phyloP scores from a whole-genome alignment of 2,329 filamentous ascomycete genomes.

The Trichocomaceae sp. region DNA sequence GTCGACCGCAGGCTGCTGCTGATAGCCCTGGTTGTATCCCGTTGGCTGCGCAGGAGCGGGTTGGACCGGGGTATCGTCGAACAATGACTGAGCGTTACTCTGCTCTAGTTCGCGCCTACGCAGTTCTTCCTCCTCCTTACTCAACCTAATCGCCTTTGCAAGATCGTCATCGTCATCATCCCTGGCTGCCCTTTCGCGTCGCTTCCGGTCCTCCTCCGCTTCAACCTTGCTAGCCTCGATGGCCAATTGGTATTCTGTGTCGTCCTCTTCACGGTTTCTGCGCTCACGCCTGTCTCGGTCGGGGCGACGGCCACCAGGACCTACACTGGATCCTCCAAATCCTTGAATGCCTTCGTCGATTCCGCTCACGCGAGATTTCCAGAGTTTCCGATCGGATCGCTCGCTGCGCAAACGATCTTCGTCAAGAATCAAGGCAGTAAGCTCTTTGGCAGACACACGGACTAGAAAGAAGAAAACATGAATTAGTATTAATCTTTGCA shows the following conservation, averaged over 20 bases:
- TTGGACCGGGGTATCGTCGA: slow-evolving; percentile 67
- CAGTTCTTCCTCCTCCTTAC: slow-evolving; percentile 81
- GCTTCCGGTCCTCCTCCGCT: slow-evolving; percentile 81
- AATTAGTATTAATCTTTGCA: background rate
- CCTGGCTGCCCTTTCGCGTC: slow-evolving; percentile 52
- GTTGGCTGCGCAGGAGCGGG: slow-evolving; percentile 68
- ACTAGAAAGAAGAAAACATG: slow-evolving; percentile 49
- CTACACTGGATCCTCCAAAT: slow-evolving; percentile 30
- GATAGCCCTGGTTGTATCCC: slow-evolving; percentile 93
- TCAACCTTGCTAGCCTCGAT: slow-evolving; percentile 93
- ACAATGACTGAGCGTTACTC: slow-evolving; percentile 76
- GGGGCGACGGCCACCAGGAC: slow-evolving; percentile 31
- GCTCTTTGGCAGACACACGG: slow-evolving; percentile 89
- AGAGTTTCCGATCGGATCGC: slow-evolving; percentile 82
- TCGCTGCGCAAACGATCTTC: slow-evolving; percentile 88
- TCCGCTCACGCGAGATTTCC: slow-evolving; percentile 93
- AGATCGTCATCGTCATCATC: slow-evolving; percentile 75
- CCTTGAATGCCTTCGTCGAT: slow-evolving; percentile 64
- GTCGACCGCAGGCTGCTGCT: slow-evolving; percentile 92
- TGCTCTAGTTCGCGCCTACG: slow-evolving; percentile 81
- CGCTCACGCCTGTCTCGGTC: slow-evolving; percentile 42
- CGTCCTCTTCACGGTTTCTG: slow-evolving; percentile 65
- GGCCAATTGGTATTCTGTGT: slow-evolving; percentile 82
- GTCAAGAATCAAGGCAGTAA: slow-evolving; percentile 85
- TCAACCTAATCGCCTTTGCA: slow-evolving; percentile 89